Conservation (phyloP, 768 basidiomycete genomes). For the Tylopilus plumbeoviolaceoides region DNA sequence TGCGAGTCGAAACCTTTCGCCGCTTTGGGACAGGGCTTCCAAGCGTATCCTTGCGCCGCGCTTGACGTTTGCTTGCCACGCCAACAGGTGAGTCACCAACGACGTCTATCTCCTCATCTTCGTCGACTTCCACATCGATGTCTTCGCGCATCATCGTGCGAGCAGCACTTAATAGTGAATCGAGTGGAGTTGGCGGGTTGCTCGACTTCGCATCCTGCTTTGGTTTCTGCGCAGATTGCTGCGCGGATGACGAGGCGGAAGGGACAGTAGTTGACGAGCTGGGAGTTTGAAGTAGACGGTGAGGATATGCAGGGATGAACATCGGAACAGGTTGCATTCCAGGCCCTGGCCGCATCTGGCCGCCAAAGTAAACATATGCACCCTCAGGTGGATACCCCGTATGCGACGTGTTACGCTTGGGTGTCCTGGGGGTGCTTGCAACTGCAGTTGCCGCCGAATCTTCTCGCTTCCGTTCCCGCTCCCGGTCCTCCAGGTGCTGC, state of each 20-base stretch:
- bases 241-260: conserved; percentile 22
- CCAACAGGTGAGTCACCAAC: conserved; percentile 20
- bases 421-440: conserved; percentile 24
- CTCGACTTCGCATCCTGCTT: conserved; percentile 14
- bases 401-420: conserved; percentile 30
- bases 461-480: conserved; percentile 26
- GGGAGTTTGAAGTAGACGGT: conserved; percentile 28
- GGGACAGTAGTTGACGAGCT: conserved; percentile 30
- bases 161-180: conserved; percentile 59
- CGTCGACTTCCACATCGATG: conserved; percentile 27
- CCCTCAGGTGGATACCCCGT: conserved; percentile 18
- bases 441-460: conserved; percentile 21
- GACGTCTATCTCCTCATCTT: conserved; percentile 28
- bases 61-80: conserved; percentile 27
- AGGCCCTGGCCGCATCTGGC: conserved; percentile 21
- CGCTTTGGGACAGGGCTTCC: conserved; percentile 41
- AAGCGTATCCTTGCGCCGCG: conserved; percentile 18
- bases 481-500: conserved; percentile 32
- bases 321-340: conserved; percentile 31
- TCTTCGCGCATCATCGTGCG: conserved; percentile 49
- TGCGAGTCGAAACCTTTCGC: conserved; percentile 22
- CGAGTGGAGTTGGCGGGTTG: conserved; percentile 46
- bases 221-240: conserved; percentile 15
- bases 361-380: conserved; percentile 29
- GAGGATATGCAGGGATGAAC: conserved; percentile 28